Base-by-base conservation (phyloP, 768 basidiomycete genomes). In the Tricholoma saponaceum region DNA sequence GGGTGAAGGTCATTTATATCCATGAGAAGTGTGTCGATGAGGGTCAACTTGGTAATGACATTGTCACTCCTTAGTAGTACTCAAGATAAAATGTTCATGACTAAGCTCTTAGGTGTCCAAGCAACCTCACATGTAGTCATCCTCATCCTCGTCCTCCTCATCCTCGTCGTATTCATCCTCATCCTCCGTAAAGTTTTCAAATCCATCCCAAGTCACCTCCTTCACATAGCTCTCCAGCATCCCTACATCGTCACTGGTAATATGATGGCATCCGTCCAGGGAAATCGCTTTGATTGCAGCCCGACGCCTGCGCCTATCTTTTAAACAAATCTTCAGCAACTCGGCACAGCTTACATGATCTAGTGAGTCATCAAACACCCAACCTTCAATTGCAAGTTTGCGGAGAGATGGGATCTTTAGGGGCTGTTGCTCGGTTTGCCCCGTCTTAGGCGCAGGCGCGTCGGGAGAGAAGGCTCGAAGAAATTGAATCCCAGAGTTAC, bases 1-100 rank as follows among this genome's bases (percentile, higher is more conserved):
- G 90, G 90, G 66, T 91, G 90, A 43, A 92, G 77, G 67, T 92
- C 89, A 64, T 75, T 76, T 61, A 78, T 67, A 64, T 79, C 76
- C 78, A 79, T 78, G 35, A 51, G 18, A 60, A 62, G 55, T 35
- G n/a, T n/a, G n/a, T 55, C 52, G 6, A 43, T 16, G 35, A 37
- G 13, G 4, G 9, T 35, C 13, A 60, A 58, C 58, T 52, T 22
- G 32, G n/a, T n/a, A 51, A 55, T 57, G 55, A 46, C 39, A 35
- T n/a, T n/a, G n/a, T 43, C 53, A 49, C 44, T 57, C 43, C n/a
- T n/a, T n/a, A n/a, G n/a, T n/a, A n/a, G n/a, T n/a, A n/a, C n/a
- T n/a, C n/a, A n/a, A n/a, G n/a, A n/a, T n/a, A n/a, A n/a, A n/a
- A n/a, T n/a, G n/a, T n/a, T n/a, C n/a, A n/a, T n/a, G n/a, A n/a